Base-by-base conservation (phyloP, 2,329 filamentous ascomycete genomes). In the Arachnomyces sp. region DNA sequence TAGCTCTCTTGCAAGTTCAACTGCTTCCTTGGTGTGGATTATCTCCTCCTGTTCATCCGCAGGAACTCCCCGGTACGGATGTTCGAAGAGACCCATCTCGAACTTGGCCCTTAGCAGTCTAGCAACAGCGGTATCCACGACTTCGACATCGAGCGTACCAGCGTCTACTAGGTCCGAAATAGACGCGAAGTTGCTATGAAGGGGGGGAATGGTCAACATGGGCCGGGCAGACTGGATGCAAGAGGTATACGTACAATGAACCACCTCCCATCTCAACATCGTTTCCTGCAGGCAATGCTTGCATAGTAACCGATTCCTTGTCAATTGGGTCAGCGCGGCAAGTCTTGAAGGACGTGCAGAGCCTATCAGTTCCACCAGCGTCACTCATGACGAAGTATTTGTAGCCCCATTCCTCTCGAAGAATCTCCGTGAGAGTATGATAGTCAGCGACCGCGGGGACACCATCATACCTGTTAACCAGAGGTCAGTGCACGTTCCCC, bases 211-310 rank as follows among this genome's bases (percentile, higher is more conserved):
- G 18, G 2, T 7, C 32, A 14, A 4, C 4, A 25, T 21, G 21
- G 36, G 4, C 7, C 16, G 9, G 9, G 9, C 21, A 9, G 21
- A 5, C 21, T 25, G 9, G 9, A 3, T 12, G 7, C 14, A 3
- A n/a, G n/a, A 12, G 12, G 11, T 9, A 15, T 2, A 31, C 59
- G 48, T 48, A 62, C 59, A 77, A 86, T 14, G 78, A 81, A 14
- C 84, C 83, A 30, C 83, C 82, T 9, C 83, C 83, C 83, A 86
- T 86, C 52, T 87, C 84, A 9, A 83, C 56, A 33, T 86, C 83
- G 36, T 78, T 82, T 3, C 84, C 83, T 3, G 82, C 79, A 1
- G 77, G 77, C 3, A 87, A 69, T 7, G 77, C 67, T 61, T 74
- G 73, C 36, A 77, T 64, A 0, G 79, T 81, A 16, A 86, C 72